Evolutionary conservation across 2,329 filamentous ascomycete species (phyloP).

Genomic region (Didymella pinodella): DNA sequence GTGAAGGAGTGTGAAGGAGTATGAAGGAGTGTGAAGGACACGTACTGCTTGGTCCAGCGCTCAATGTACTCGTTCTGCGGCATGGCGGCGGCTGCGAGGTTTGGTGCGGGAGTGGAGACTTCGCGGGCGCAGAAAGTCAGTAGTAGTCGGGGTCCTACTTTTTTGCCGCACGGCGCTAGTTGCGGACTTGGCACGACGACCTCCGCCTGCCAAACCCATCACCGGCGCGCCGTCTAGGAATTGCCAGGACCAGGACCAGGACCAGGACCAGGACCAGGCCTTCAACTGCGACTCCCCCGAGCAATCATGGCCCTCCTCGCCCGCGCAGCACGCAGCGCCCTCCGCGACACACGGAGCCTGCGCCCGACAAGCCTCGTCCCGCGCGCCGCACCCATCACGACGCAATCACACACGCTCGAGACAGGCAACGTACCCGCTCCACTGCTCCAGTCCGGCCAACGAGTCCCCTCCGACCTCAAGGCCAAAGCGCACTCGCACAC

Average conservation of each 20-base stretch:
- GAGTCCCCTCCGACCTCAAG: constrained; percentile 38
- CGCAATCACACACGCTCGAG: constrained; percentile 51
- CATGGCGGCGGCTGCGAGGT: constrained; percentile 53
- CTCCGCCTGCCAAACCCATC: constrained; percentile 23
- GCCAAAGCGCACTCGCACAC: constrained; percentile 31
- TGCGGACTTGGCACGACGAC: constrained; percentile 23
- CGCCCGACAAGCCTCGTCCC: constrained; percentile 60
- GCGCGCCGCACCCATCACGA: constrained; percentile 57
- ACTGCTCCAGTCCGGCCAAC: constrained; percentile 60
- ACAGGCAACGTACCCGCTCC: constrained; percentile 48
- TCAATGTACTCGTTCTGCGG: constrained; percentile 84
- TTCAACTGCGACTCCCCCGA: no score
- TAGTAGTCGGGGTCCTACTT: not conserved
- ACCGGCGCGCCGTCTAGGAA: not conserved
- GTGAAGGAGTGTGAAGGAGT: no score
- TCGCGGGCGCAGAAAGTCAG: constrained; percentile 13
- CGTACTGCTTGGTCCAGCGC: constrained; percentile 72
- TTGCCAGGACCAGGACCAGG: not conserved
- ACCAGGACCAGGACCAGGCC: no score
- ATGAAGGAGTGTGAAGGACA: constrained; percentile 27
- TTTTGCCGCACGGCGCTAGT: not conserved
- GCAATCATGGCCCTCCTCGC: constrained; percentile 52
- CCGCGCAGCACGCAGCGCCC: constrained; percentile 68
- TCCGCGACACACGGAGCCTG: constrained; percentile 65
- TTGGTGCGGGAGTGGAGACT: constrained; percentile 13